phyloP scores from a whole-genome alignment of 192 early-diverging fungal species.

The Podila verticillata region DNA sequence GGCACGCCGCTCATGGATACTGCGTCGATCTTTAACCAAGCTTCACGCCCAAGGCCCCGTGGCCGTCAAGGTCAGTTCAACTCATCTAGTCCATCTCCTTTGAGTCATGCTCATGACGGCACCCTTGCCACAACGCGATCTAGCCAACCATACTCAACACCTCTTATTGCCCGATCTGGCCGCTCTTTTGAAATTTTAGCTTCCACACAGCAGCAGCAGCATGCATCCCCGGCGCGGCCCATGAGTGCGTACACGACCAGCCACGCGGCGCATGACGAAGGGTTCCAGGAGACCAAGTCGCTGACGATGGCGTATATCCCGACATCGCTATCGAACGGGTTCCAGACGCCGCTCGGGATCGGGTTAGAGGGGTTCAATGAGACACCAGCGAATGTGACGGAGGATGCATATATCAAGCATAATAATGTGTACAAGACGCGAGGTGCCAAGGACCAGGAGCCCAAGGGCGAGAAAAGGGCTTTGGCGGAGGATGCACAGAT shows the following conservation, averaged over 20 bases:
- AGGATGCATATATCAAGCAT: neutral
- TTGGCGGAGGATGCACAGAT: neutral
- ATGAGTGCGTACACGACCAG: slow-evolving; percentile 29
- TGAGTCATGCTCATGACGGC: no score
- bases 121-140: no score
- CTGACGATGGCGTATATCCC: slow-evolving; percentile 11
- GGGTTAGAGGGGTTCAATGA: neutral
- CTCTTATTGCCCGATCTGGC: no score
- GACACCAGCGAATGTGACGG: neutral
- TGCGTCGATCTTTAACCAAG: neutral
- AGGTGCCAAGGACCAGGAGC: neutral
- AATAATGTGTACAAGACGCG: neutral
- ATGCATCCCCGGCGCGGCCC: neutral
- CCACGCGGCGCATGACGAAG: slow-evolving; percentile 17
- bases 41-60: neutral
- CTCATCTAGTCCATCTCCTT: neutral
- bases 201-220: slow-evolving; percentile 2
- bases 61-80: neutral
- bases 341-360: neutral
- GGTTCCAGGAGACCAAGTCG: slow-evolving; percentile 16
- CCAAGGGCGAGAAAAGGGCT: neutral
- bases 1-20: slow-evolving; percentile 16
- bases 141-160: no score
- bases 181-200: no score
- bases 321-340: neutral